Base-by-base conservation (phyloP, 78 protist species). In the Monocercomonoides exilis region DNA sequence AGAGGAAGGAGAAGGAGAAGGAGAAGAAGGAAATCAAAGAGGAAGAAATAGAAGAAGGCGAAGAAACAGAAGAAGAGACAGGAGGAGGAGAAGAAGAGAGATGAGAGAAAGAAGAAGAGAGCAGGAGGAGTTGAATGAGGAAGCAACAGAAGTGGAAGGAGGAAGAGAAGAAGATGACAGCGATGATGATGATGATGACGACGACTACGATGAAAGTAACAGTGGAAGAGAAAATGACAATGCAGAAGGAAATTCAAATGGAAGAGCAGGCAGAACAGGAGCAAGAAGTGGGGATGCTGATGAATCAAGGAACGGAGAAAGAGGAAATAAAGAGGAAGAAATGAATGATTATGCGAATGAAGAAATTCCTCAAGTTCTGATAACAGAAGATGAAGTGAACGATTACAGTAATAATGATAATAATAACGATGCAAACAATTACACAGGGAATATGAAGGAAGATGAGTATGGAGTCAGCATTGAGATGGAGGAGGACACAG, bases 361-460 rank as follows among this genome's bases (percentile, higher is more conserved):
- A 79, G 82, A 79, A 6, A 5, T 38, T 41, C 36, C 36, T 5
- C 36, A 42, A 79, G 5, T 38, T 5, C 5, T 41, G 5, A 79
- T 5, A 5, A 6, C 36, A 42, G 41, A 6, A 5, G 41, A 79
- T 5, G 6, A 6, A 79, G 82, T 41, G 41, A 79, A 42, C 5
- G 41, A 42, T 41, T 79, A 79, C 5, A 79, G 82, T 79, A 79
- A 79, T 79, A 21, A 79, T 79, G 41, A 79, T 79, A 79, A 79
- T 79, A 79, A 79, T 79, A 79, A 79, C 41, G 41, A 79, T 79
- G 41, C 36, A 41, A 79, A 79, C 41, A 79, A 79, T 79, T 41
- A 79, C 41, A 79, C 36, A 41, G 41, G 41, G 36, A 79, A 79
- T 79, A 79, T 41, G 36, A 79, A 79, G 36, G 41, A 79, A 41